These are phyloP conservation scores for Fraxinus excelsior DNA, from an alignment of 257 asterid genomes.

Conservation along the genomic window DNA sequence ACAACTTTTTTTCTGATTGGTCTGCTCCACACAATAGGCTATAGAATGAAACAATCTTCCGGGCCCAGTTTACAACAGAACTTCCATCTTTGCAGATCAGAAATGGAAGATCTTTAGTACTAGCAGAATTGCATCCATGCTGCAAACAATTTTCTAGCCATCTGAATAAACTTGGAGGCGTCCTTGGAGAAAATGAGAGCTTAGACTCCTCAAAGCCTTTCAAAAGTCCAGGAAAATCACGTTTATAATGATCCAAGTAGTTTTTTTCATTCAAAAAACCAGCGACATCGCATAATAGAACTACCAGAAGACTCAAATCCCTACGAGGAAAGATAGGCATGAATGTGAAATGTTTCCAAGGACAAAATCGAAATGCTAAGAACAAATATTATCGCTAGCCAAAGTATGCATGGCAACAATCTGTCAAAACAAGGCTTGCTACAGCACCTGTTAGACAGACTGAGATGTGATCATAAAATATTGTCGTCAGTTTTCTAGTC, in stretches of 20 bases:
- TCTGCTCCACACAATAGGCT: slow-evolving; percentile 90
- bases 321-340: slow-evolving; percentile 37
- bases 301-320: slow-evolving; percentile 85
- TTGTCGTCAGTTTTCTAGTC: background rate
- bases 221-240: slow-evolving; percentile 76
- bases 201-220: slow-evolving; percentile 42
- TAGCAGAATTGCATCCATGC: slow-evolving; percentile 69
- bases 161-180: slow-evolving; percentile 84
- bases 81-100: slow-evolving; percentile 69
- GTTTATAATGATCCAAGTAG: slow-evolving; percentile 88
- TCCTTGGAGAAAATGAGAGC: slow-evolving; percentile 36
- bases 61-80: slow-evolving; percentile 76
- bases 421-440: background rate
- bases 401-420: background rate
- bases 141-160: slow-evolving; percentile 88
- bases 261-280: slow-evolving; percentile 59
- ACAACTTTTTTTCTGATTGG: slow-evolving; percentile 56
- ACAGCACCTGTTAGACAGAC: background rate
- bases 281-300: slow-evolving; percentile 70
- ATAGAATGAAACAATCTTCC: slow-evolving; percentile 84
- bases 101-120: slow-evolving; percentile 63
- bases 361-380: background rate
- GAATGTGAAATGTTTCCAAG: background rate
- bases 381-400: background rate
- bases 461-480: background rate